These are phyloP conservation scores for Protea cynaroides DNA, from an alignment of 164 flowering plant genomes.

Conservation along the genomic window DNA sequence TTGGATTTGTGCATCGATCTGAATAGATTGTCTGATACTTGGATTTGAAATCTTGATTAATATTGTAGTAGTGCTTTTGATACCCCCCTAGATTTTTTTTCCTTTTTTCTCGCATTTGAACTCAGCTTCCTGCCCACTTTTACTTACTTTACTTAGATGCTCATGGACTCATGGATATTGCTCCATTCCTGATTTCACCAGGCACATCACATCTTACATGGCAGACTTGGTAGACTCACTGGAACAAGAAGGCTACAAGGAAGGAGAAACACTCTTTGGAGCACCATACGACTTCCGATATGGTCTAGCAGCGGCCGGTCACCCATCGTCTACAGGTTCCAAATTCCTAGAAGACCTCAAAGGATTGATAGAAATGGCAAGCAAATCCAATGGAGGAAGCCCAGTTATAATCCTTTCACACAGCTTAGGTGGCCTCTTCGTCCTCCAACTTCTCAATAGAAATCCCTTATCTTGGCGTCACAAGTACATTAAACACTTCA, in stretches of 20 bases:
- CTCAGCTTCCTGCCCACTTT: no score
- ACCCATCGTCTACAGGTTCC: slow-evolving; percentile 56
- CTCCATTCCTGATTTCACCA: slow-evolving; percentile 15
- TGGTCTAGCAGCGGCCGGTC: slow-evolving; percentile 65
- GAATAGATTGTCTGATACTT: no score
- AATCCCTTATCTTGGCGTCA: slow-evolving; percentile 52
- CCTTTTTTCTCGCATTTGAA: no score
- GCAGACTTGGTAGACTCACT: slow-evolving; percentile 57
- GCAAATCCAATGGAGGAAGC: slow-evolving; percentile 52
- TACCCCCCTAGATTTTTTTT: no score
- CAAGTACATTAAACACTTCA: slow-evolving; percentile 59
- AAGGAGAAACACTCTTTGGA: slow-evolving; percentile 66
- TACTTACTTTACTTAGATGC: no score
- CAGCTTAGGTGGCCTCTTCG: slow-evolving; percentile 83
- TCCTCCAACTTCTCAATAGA: slow-evolving; percentile 69
- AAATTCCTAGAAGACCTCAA: slow-evolving; percentile 59
- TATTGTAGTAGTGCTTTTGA: no score
- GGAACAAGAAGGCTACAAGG: slow-evolving; percentile 49
- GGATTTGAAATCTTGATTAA: no score
- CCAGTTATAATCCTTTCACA: slow-evolving; percentile 76
- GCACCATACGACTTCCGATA: slow-evolving; percentile 95
- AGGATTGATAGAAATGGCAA: slow-evolving; percentile 55
- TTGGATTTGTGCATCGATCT: no score
- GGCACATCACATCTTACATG: slow-evolving; percentile 73
- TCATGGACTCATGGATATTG: no score